Percentiles rank a stretch among this genome's conserved stretches.
Conservation (phyloP, 345 rosid species). For the Eucalyptus marginata region DNA sequence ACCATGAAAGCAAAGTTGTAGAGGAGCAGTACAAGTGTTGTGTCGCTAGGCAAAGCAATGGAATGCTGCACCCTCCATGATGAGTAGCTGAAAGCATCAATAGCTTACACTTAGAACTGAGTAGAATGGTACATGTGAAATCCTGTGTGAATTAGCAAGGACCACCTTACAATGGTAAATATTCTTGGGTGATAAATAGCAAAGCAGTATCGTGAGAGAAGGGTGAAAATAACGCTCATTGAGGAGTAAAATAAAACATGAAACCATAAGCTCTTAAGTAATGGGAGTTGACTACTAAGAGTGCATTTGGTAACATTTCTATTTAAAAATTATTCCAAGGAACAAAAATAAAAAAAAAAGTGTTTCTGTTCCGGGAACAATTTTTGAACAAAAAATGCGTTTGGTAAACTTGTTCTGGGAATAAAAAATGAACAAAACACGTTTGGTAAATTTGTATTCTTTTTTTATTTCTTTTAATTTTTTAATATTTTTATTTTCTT, state of each 20-base stretch:
- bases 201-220: accelerated
- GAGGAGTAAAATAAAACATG: neutral
- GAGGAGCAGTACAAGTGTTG: neutral
- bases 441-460: too few species aligned
- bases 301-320: too few species aligned
- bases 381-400: too few species aligned
- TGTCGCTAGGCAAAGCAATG: neutral
- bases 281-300: neutral
- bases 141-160: neutral
- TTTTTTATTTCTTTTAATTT: too few species aligned
- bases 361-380: too few species aligned
- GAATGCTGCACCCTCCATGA: neutral
- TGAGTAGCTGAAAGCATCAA: neutral
- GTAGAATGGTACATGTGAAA: neutral
- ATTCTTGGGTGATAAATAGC: neutral
- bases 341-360: too few species aligned
- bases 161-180: neutral
- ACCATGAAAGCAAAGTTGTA: neutral
- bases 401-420: too few species aligned
- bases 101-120: accelerated
- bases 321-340: too few species aligned
- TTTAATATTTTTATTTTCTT: too few species aligned
- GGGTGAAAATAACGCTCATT: neutral
- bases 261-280: neutral
- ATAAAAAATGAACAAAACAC: too few species aligned